phyloP scores from a whole-genome alignment of 345 rosid species.

The Sonneratia caseolaris region DNA sequence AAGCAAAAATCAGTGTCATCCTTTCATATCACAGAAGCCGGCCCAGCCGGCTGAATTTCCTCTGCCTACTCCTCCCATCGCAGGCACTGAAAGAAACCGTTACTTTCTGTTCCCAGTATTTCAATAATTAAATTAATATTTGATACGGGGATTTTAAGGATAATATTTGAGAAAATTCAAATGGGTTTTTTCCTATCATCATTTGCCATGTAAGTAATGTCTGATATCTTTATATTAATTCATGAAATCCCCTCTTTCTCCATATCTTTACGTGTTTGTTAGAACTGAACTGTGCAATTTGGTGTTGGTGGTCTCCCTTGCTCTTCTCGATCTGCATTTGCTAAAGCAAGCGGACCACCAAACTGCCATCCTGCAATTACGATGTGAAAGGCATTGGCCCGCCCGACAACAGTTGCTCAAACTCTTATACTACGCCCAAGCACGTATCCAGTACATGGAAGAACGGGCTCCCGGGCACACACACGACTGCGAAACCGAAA shows the following conservation, averaged over 20 bases:
- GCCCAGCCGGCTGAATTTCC: constrained; percentile 35
- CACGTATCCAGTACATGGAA: too few species aligned
- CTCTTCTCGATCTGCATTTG: not conserved
- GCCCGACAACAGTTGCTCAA: not conserved
- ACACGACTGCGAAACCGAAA: too few species aligned
- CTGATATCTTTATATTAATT: not conserved
- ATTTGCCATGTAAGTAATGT: not conserved
- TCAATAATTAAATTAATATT: not conserved
- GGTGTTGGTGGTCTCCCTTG: not conserved
- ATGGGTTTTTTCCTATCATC: not conserved
- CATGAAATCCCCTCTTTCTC: not conserved
- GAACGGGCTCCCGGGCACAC: too few species aligned
- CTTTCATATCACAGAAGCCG: constrained; percentile 23
- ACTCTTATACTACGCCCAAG: not conserved
- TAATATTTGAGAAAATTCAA: not conserved
- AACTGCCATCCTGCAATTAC: not conserved
- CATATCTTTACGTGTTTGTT: not conserved
- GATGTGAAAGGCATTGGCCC: not conserved
- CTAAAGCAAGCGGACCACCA: not conserved
- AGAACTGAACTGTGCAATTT: not conserved
- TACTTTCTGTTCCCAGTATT: constrained; percentile 7
- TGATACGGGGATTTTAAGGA: not conserved
- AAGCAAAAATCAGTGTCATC: constrained; percentile 42
- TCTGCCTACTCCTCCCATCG: constrained; percentile 1
- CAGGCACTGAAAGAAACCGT: constrained; percentile 17